phyloP scores from a whole-genome alignment of 768 basidiomycete genomes.

The Tremella yokohamensis region DNA sequence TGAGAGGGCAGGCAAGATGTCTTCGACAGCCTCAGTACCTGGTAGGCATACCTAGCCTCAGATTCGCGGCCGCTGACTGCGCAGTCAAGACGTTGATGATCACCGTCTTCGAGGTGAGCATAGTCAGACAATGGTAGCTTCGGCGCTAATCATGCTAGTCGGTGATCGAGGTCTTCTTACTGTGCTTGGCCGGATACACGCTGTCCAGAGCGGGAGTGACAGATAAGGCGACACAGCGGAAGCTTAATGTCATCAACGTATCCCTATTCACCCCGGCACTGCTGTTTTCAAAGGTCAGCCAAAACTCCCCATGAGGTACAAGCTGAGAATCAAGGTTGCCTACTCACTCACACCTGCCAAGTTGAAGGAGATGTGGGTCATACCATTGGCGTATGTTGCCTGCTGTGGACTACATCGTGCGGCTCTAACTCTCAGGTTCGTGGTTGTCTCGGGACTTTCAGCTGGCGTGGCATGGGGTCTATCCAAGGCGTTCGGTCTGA shows the following conservation, averaged over 20 bases:
- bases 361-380: conserved; percentile 51
- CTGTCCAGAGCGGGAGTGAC: conserved; percentile 75
- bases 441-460: conserved; percentile 68
- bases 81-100: conserved; percentile 56
- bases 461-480: conserved; percentile 66
- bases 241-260: conserved; percentile 59
- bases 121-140: too few relatives aligned
- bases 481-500: conserved; percentile 64
- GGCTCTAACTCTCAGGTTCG: conserved; percentile 61
- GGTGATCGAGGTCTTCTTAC: conserved; percentile 79
- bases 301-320: background rate
- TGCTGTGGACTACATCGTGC: background rate
- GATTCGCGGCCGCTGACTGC: background rate
- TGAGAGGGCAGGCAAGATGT: too few relatives aligned
- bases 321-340: conserved; percentile 56
- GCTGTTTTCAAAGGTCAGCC: conserved; percentile 73
- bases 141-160: conserved; percentile 59
- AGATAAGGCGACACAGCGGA: conserved; percentile 74
- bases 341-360: conserved; percentile 72
- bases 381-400: conserved; percentile 44
- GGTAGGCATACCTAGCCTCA: conserved; percentile 14
- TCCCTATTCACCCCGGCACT: conserved; percentile 71
- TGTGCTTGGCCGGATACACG: conserved; percentile 71
- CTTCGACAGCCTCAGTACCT: conserved; percentile 21
- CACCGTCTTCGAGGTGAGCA: conserved; percentile 61